Percentiles rank a stretch among this genome's conserved stretches.
Evolutionary conservation across 805 yeast genomes (phyloP).

Genomic region (Brettanomyces nanus): DNA sequence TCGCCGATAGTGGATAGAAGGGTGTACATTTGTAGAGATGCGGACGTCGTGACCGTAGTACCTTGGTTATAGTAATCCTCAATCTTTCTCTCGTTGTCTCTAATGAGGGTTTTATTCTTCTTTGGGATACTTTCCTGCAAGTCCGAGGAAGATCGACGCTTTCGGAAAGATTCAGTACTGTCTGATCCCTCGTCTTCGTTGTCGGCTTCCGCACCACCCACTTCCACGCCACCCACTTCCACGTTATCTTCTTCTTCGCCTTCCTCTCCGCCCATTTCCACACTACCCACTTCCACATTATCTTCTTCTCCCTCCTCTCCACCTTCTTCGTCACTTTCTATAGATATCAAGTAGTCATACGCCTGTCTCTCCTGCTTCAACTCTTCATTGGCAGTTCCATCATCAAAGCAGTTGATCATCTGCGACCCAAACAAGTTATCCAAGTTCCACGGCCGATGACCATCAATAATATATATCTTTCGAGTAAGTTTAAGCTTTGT

Average conservation of each 20-base stretch:
- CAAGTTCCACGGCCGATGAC: conserved; percentile 94
- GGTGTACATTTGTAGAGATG: conserved; percentile 74
- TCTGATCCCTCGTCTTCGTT: not conserved
- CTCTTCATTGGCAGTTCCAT: conserved; percentile 62
- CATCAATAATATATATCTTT: conserved; percentile 76
- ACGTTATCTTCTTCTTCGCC: conserved; percentile 24
- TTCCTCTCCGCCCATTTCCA: conserved; percentile 14
- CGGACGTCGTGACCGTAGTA: conserved; percentile 63
- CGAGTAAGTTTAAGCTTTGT: conserved; percentile 33
- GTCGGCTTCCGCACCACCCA: conserved; percentile 10
- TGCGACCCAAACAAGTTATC: conserved; percentile 85
- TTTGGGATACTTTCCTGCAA: not conserved
- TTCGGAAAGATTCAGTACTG: not conserved
- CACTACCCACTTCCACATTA: conserved; percentile 25
- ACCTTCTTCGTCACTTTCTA: conserved; percentile 29
- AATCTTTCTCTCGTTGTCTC: conserved; percentile 43
- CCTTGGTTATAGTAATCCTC: conserved; percentile 83
- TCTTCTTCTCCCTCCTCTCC: conserved; percentile 30
- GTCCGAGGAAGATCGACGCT: not conserved
- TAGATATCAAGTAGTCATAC: conserved; percentile 42
- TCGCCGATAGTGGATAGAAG: conserved; percentile 77
- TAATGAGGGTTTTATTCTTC: conserved; percentile 30
- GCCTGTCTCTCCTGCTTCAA: conserved; percentile 52
- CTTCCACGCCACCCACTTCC: conserved; percentile 18
- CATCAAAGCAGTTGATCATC: conserved; percentile 76